These are phyloP conservation scores for Abortiporus biennis DNA, from an alignment of 1,284 basidiomycete genomes.

Conservation along the genomic window DNA sequence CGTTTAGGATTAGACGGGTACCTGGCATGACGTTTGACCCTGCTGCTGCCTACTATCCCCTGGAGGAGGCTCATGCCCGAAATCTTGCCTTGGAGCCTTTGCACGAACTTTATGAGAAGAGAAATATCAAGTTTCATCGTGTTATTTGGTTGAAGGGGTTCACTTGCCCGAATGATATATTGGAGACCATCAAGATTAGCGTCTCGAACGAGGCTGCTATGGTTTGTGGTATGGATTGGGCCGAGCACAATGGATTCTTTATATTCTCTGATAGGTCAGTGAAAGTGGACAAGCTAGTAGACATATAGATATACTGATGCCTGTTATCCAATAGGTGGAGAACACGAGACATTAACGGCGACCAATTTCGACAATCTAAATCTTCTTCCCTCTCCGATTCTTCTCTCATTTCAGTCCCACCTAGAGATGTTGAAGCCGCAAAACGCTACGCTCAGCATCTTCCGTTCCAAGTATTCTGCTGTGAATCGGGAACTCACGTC, in stretches of 20 bases:
- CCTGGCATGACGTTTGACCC: constrained; percentile 87
- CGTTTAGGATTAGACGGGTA: constrained; percentile 84
- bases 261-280: constrained; percentile 90
- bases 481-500: constrained; percentile 92
- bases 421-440: constrained; percentile 76
- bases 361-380: constrained; percentile 92
- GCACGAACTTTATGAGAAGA: constrained; percentile 70
- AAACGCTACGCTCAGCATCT: constrained; percentile 84
- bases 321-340: constrained; percentile 61
- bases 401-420: constrained; percentile 54
- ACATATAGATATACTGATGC: not conserved
- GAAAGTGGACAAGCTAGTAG: not conserved
- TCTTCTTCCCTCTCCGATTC: constrained; percentile 87
- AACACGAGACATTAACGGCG: constrained; percentile 91
- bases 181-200: constrained; percentile 89
- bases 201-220: constrained; percentile 87
- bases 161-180: constrained; percentile 92
- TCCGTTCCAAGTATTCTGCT: constrained; percentile 96
- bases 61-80: constrained; percentile 88
- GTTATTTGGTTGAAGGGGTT: constrained; percentile 97
- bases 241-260: constrained; percentile 92
- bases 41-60: constrained; percentile 82
- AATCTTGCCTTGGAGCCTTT: constrained; percentile 89
- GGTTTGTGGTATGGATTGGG: constrained; percentile 99
- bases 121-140: constrained; percentile 78